Evolutionary conservation across 2,329 filamentous ascomycete species (phyloP).

Genomic region (Albifimbria verrucaria): DNA sequence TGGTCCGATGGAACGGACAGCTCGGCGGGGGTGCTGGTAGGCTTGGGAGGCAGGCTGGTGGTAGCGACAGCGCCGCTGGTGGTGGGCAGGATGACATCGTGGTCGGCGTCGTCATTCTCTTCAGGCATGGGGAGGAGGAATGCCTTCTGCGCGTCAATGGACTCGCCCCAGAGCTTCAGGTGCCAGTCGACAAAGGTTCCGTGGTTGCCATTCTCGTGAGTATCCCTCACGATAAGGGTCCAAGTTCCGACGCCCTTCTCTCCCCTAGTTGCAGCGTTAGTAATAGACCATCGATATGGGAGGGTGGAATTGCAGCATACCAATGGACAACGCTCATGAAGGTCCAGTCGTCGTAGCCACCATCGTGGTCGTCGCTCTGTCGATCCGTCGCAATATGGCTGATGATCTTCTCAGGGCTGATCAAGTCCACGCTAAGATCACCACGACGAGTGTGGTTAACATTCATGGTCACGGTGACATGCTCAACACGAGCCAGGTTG

Average conservation of each 20-base stretch:
- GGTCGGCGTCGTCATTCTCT: conserved; percentile 79
- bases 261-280: conserved; percentile 61
- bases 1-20: conserved; percentile 56
- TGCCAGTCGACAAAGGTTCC: conserved; percentile 90
- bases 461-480: conserved; percentile 98
- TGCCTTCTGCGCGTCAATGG: conserved; percentile 71
- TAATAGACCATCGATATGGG: not conserved
- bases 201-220: conserved; percentile 68
- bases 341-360: conserved; percentile 91
- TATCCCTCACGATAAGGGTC: conserved; percentile 88
- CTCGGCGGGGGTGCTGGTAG: conserved; percentile 39
- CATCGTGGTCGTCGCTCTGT: conserved; percentile 59
- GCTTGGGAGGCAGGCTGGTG: conserved; percentile 40
- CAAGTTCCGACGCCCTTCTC: conserved; percentile 84
- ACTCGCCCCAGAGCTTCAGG: conserved; percentile 90
- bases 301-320: conserved; percentile 44
- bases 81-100: conserved; percentile 60
- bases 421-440: conserved; percentile 87
- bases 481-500: conserved; percentile 84
- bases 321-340: conserved; percentile 99
- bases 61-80: conserved; percentile 59
- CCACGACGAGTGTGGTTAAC: conserved; percentile 82
- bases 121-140: conserved; percentile 75
- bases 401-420: conserved; percentile 76
- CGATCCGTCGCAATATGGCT: conserved; percentile 81